These are phyloP conservation scores for Eutypella sp. DNA, from an alignment of 2,329 filamentous ascomycete species.

Conservation along the genomic window DNA sequence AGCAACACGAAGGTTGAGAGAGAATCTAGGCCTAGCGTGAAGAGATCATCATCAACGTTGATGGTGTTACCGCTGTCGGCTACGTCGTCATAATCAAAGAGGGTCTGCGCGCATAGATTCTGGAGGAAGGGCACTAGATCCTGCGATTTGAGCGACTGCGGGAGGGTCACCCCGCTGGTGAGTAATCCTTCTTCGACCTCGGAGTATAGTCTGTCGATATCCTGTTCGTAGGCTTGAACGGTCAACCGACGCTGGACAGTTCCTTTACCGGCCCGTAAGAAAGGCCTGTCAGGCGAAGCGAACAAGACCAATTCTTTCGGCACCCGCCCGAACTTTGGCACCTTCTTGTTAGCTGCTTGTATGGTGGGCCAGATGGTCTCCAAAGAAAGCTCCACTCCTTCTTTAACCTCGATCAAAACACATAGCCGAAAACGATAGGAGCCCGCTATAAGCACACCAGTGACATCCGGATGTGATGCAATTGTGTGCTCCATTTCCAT, in stretches of 20 bases:
- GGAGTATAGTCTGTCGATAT: constrained; percentile 22
- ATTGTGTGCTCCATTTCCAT: constrained; percentile 37
- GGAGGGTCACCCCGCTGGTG: background rate
- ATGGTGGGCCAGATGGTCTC: constrained; percentile 10
- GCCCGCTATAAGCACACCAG: constrained; percentile 19
- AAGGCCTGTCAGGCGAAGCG: constrained; percentile 15
- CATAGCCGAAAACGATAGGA: constrained; percentile 21
- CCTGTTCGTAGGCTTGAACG: constrained; percentile 16
- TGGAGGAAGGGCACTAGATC: background rate
- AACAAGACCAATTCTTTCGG: constrained; percentile 27
- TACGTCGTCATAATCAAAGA: background rate
- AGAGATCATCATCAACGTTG: constrained; percentile 4
- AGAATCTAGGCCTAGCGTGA: constrained; percentile 1
- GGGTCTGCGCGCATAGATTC: background rate
- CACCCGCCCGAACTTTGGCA: constrained; percentile 30
- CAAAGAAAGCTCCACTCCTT: constrained; percentile 1
- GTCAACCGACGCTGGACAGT: constrained; percentile 21
- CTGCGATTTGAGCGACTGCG: background rate
- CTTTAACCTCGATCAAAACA: constrained; percentile 20
- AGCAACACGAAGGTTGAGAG: background rate
- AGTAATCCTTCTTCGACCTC: constrained; percentile 14
- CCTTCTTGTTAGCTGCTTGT: constrained; percentile 5
- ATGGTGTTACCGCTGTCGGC: background rate
- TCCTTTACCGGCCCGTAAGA: constrained; percentile 22
- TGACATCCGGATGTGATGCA: constrained; percentile 19